Conservation (phyloP, 1,139 yeast species). For the Hyphopichia buzzinii region DNA sequence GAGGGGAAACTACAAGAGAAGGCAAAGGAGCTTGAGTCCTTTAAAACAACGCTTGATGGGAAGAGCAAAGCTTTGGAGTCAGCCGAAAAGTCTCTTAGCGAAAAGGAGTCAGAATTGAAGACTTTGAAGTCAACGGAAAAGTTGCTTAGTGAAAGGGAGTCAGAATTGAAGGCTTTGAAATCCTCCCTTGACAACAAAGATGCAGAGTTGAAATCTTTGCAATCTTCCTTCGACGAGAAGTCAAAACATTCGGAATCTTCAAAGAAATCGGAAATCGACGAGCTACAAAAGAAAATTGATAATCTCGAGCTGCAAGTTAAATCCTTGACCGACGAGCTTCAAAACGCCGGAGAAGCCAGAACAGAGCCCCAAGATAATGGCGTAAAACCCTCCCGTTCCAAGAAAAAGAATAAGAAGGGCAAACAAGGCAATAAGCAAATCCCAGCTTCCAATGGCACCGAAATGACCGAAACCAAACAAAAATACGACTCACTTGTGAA, state of each 20-base stretch:
- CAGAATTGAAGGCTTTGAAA: conserved; percentile 2
- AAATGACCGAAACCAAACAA: conserved; percentile 8
- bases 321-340: conserved; percentile 1
- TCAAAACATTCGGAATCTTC: conserved; percentile 5
- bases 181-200: conserved; percentile 2
- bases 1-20: too few relatives aligned
- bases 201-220: conserved; percentile 1
- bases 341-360: conserved; percentile 17
- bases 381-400: not conserved
- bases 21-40: not conserved
- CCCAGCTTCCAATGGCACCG: not conserved
- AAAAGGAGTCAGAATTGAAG: conserved; percentile 1
- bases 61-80: not conserved
- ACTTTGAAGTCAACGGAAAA: not conserved
- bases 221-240: conserved; percentile 4
- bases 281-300: conserved; percentile 6
- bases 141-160: not conserved
- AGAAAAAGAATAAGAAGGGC: conserved; percentile 1
- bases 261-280: not conserved
- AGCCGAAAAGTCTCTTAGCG: too few relatives aligned
- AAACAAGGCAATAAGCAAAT: not conserved
- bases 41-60: not conserved
- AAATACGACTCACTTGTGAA: conserved; percentile 8
- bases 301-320: not conserved
- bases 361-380: conserved; percentile 6